Conservation (phyloP, 2,329 filamentous ascomycete species). For the Kalaharituber pfeilii region DNA sequence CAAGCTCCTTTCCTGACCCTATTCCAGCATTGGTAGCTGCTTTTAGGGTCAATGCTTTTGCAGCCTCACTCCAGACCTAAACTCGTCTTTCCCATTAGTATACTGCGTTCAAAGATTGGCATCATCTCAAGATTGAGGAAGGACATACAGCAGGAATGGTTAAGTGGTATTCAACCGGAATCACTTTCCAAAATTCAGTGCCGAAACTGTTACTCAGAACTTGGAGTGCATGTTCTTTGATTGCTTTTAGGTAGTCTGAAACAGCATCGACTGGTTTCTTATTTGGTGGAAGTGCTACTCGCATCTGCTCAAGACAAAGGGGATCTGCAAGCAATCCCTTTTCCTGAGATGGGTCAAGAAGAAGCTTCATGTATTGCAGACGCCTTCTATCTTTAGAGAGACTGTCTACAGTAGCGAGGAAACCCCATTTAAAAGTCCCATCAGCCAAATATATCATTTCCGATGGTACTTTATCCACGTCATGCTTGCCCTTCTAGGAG, state of each 20-base stretch:
- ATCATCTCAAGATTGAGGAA: not conserved
- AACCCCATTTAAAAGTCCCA: not conserved
- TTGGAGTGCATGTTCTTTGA: slow-evolving; percentile 5
- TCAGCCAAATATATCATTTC: not conserved
- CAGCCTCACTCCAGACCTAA: slow-evolving; percentile 9
- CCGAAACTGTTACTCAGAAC: slow-evolving; percentile 5
- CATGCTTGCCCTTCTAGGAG: not conserved
- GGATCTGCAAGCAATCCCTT: slow-evolving; percentile 3
- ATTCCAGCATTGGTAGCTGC: slow-evolving; percentile 7
- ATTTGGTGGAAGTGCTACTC: not conserved
- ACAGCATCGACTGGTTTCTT: slow-evolving; percentile 7
- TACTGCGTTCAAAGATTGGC: too few species aligned
- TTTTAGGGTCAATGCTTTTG: slow-evolving; percentile 5
- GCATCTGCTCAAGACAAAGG: not conserved
- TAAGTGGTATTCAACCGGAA: slow-evolving; percentile 7
- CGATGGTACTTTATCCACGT: not conserved
- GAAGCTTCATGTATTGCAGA: not conserved
- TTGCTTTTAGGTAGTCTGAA: slow-evolving; percentile 6
- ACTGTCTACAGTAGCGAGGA: not conserved
- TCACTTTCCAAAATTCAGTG: not conserved
- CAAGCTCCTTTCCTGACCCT: not conserved
- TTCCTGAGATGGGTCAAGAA: not conserved
- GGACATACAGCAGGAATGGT: slow-evolving; percentile 10
- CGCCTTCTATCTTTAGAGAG: not conserved
- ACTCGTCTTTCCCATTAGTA: not conserved